A percentile compares a stretch with the other conserved stretches of the same genome.
Conservation (phyloP, 352 stramenopile species). For the Pythium phragmiticola region DNA sequence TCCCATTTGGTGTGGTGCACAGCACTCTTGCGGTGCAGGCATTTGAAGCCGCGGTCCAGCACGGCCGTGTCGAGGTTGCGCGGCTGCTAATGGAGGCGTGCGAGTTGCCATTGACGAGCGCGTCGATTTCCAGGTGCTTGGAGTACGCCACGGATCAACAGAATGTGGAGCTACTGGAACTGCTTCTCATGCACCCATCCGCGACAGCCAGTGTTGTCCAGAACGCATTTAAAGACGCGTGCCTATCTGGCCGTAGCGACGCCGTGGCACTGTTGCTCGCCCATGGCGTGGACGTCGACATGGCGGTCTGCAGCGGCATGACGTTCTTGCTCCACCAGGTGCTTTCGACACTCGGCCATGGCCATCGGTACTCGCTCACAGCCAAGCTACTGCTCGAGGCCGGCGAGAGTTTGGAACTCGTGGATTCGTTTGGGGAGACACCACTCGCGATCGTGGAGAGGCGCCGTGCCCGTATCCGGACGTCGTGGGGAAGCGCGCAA, state of each 20-base stretch:
- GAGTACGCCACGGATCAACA: not conserved
- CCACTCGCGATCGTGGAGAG: not conserved
- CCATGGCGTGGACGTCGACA: slow-evolving; percentile 10
- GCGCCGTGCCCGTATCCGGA: slow-evolving; percentile 2
- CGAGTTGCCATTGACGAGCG: not conserved
- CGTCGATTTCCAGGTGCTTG: slow-evolving; percentile 3
- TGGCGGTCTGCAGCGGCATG: not conserved
- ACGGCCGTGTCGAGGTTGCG: not conserved
- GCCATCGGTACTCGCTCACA: not conserved
- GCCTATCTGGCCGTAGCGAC: not conserved
- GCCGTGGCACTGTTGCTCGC: not conserved
- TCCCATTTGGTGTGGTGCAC: not conserved
- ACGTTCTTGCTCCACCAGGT: slow-evolving; percentile 17
- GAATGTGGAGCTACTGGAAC: slow-evolving; percentile 2
- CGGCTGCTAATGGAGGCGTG: not conserved
- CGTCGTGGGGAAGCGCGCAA: not conserved
- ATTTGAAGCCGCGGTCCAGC: slow-evolving; percentile 1
- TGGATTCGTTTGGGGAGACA: slow-evolving; percentile 12
- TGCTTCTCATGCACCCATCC: not conserved
- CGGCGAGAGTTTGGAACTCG: not conserved
- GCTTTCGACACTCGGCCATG: not conserved
- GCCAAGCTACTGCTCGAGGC: slow-evolving; percentile 14
- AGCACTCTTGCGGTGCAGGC: not conserved
- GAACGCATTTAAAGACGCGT: slow-evolving; percentile 9
- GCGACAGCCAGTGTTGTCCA: not conserved